phyloP scores from a whole-genome alignment of 1,139 yeast species.

The Hemisphaericaspora lyxosophila region DNA sequence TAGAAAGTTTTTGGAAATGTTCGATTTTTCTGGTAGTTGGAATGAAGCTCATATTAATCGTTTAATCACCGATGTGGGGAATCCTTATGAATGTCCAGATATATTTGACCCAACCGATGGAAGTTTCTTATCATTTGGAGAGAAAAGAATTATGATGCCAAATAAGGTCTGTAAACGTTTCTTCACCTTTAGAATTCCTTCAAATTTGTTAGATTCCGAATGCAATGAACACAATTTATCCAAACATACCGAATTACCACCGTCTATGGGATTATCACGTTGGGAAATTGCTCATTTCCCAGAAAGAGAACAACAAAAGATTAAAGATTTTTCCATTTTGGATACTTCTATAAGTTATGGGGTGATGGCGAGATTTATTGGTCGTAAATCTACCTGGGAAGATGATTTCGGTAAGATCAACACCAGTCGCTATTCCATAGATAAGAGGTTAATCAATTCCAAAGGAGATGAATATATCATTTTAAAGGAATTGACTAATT shows the following conservation, averaged over 20 bases:
- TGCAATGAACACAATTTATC: conserved; percentile 36
- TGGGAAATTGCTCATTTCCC: conserved; percentile 16
- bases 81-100: conserved; percentile 19
- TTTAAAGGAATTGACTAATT: conserved; percentile 31
- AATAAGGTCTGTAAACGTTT: conserved; percentile 35
- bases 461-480: conserved; percentile 45
- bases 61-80: conserved; percentile 26
- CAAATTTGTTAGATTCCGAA: conserved; percentile 37
- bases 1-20: conserved; percentile 36
- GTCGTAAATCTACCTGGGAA: conserved; percentile 27
- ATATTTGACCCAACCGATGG: conserved; percentile 30
- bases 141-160: conserved; percentile 27
- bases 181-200: conserved; percentile 45
- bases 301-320: conserved; percentile 12
- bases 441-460: conserved; percentile 34
- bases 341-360: conserved; percentile 37
- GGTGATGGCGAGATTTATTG: conserved; percentile 42
- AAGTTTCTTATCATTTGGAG: conserved; percentile 25
- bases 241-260: conserved; percentile 39
- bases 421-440: conserved; percentile 9
- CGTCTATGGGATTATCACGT: conserved; percentile 35
- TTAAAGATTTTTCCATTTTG: conserved; percentile 24
- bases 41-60: conserved; percentile 32
- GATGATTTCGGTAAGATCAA: conserved; percentile 16
- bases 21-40: conserved; percentile 44